Evolutionary conservation across 192 early-diverging fungal species (phyloP), one percentile per base, ranked within the genome.

Genomic region (Umbelopsis ramanniana): DNA sequence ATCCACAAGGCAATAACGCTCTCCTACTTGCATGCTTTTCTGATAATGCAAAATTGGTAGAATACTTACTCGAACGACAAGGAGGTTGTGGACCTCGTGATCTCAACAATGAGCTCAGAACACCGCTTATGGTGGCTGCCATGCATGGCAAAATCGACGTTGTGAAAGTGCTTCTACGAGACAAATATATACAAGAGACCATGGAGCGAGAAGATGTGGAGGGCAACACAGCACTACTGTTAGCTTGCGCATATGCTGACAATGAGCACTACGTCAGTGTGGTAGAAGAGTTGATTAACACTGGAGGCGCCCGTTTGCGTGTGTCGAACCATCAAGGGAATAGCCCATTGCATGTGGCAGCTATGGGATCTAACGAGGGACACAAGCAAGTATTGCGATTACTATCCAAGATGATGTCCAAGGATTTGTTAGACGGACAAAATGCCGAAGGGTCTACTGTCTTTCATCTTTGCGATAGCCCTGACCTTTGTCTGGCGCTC

Each of bases 401-500:
- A 3, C 45, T 82, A 0, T 50, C 68, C 3, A 46, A 69, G 10
- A 60, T 45, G 15, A 78, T 78, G 74, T 68, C 69, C 33, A 48
- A 43, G 2, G 50, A 71, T 21, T 73, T 76, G 23, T 37, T 82
- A 17, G 66, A 78, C 47, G 60, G 53, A 47, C 76, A 77, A 46
- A 83, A 85, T 66, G 73, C 78, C 23, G 69, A 46, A 6, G 74
- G 77, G 5, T 74, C 82, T 22, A 81, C 82, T 6, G 81, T 81
- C 14, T 66, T 77, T 69, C 84, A 86, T 72, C 67, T 82, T 6
- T 71, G 81, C 21, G 19, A 48, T 15, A 70, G 78, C 24, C 69
- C 73, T 7, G 53, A 21, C 2, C 29, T 80, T 46, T 67, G 80
- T 21, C 22, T 26, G 4, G 73, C 60, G 0, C 66, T 82, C 6